Percentiles rank a stretch among this genome's conserved stretches.
Evolutionary conservation across 2,329 filamentous ascomycete species (phyloP).

Genomic region (Dothistroma septosporum): DNA sequence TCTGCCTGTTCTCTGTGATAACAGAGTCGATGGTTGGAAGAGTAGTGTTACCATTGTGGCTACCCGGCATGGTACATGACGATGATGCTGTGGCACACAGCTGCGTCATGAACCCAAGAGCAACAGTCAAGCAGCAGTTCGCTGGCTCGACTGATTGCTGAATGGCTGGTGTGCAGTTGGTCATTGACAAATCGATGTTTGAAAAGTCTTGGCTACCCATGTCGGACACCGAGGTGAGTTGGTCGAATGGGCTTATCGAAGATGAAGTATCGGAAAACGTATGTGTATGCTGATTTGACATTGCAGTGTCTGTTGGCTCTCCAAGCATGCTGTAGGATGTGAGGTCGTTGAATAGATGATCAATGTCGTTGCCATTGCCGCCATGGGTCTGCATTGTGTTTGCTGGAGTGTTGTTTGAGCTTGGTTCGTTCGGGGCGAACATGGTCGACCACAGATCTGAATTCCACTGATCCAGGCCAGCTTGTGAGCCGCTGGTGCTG

Average conservation of each 20-base stretch:
- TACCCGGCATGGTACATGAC: not conserved
- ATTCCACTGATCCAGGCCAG: not conserved
- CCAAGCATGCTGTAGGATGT: slow-evolving; percentile 1
- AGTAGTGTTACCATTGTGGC: not conserved
- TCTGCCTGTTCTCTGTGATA: slow-evolving; percentile 30
- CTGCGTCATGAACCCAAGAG: slow-evolving; percentile 1
- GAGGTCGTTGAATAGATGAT: slow-evolving; percentile 1
- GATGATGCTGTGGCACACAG: not conserved
- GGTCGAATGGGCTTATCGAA: slow-evolving; percentile 1
- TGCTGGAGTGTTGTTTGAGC: not conserved
- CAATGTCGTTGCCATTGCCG: not conserved
- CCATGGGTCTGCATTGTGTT: not conserved
- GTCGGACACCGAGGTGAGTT: not conserved
- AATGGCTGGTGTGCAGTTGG: not conserved
- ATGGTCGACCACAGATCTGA: not conserved
- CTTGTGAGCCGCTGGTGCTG: not conserved
- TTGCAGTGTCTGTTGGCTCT: not conserved
- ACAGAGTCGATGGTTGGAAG: slow-evolving; percentile 19
- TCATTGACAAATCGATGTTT: not conserved
- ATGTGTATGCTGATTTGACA: not conserved
- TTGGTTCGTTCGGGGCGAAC: not conserved
- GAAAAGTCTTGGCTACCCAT: not conserved
- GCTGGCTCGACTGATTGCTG: not conserved
- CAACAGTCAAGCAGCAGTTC: not conserved
- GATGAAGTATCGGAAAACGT: not conserved